These are phyloP conservation scores for Pyricularia pennisetigena DNA, from an alignment of 2,329 filamentous ascomycete species.

Conservation along the genomic window DNA sequence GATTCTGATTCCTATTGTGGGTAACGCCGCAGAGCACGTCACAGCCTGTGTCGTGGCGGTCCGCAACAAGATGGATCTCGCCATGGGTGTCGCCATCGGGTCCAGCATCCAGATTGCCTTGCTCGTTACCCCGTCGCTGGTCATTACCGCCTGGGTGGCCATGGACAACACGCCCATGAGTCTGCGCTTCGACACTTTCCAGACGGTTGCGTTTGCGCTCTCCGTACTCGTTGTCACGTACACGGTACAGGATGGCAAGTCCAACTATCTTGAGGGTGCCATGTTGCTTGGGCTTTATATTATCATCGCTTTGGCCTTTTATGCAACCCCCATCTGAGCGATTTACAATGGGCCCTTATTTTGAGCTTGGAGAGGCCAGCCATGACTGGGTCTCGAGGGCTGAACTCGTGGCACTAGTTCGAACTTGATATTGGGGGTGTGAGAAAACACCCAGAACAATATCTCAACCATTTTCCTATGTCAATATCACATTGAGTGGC, in stretches of 20 bases:
- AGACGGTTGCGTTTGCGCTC: constrained; percentile 69
- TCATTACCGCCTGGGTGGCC: constrained; percentile 70
- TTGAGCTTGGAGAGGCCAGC: background rate
- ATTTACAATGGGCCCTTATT: background rate
- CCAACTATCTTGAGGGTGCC: constrained; percentile 74
- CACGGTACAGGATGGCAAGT: constrained; percentile 71
- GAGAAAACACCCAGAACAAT: background rate
- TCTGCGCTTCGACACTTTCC: constrained; percentile 71
- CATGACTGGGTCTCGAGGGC: background rate
- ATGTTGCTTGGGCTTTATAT: constrained; percentile 52
- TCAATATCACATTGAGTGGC: too few relatives aligned
- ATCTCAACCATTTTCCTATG: background rate
- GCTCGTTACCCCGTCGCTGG: constrained; percentile 70
- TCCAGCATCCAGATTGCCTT: constrained; percentile 77
- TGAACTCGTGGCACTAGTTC: background rate
- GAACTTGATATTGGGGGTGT: background rate
- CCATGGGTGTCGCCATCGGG: constrained; percentile 73
- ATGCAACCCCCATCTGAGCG: constrained; percentile 38
- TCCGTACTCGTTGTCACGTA: constrained; percentile 68
- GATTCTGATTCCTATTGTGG: constrained; percentile 74
- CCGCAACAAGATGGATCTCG: constrained; percentile 67
- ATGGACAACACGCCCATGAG: constrained; percentile 62
- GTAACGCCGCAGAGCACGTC: constrained; percentile 74
- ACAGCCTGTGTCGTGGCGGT: constrained; percentile 71
- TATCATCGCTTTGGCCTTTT: constrained; percentile 53